Evolutionary conservation across 805 yeast species (phyloP), one percentile per base, ranked within the genome.

Genomic region (Danielia oregonensis): DNA sequence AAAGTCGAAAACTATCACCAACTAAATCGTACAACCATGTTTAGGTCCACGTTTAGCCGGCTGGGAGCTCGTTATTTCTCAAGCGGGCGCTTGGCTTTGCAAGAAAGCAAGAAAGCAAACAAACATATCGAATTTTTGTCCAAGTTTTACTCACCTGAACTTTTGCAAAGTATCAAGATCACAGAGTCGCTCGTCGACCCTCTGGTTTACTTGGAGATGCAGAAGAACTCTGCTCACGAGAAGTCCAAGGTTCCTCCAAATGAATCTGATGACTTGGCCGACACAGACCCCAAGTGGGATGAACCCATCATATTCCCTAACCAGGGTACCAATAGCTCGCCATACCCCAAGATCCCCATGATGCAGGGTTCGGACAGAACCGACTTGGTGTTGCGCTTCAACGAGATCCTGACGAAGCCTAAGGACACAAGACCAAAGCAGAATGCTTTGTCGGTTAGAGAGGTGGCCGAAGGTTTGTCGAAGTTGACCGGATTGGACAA

Each of bases 101-200:
- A 23, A 10, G 34, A 32, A 17, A 39, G 29, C 34, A 30, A 36
- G 15, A 56, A 54, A 36, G 55, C 49, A 12, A 42, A 51, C 10
- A 42, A 64, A 38, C 87, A 82, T 57, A 48, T 78, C 43, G 72
- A 75, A 29, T 70, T 67, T 43, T 69, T 89, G 46, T 59, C 76
- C 30, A 78, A 87, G 54, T 91, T 81, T 66, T 91, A 91, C 59
- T 78, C 91, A 6, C 86, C 88, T 21, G 83, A 81, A 39, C 70
- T 89, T 32, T 74, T 91, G 43, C 85, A 86, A 54, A 77, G 94
- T 34, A 86, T 93, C 46, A 69, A 83, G 48, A 71, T 82, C 29
- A 86, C 97, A 0, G 96, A 91, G 63, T 68, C 82, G 4, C 70
- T 76, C 13, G 78, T 88, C 33, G 68, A 77, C 7, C 91, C 95